Conservation (phyloP, 2,329 filamentous ascomycete species). For the Cytospora piceae region DNA sequence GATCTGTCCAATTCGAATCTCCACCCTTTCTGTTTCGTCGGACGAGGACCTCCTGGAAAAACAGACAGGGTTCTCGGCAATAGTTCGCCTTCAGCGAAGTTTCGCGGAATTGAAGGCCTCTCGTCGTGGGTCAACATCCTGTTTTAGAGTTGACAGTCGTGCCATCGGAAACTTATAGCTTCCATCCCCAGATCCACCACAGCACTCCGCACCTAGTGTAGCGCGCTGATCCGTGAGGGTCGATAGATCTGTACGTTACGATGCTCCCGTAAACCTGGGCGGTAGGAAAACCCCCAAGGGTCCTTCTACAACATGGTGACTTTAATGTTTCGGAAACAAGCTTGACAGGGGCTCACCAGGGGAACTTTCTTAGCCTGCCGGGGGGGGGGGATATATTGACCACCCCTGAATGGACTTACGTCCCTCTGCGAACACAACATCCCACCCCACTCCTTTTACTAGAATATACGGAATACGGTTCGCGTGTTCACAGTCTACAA, state of each 20-base stretch:
- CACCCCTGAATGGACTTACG: neutral
- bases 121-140: neutral
- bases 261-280: neutral
- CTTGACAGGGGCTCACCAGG: neutral
- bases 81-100: neutral
- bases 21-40: neutral
- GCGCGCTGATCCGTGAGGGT: neutral
- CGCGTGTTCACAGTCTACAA: no score
- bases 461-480: neutral
- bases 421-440: neutral
- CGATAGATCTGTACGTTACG: neutral
- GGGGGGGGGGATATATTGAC: neutral
- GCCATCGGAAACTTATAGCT: neutral
- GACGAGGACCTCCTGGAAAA: neutral
- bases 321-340: neutral
- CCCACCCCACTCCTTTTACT: neutral
- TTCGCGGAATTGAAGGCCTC: neutral
- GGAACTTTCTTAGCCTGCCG: neutral
- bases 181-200: neutral
- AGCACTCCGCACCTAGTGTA: neutral
- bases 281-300: neutral
- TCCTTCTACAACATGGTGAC: neutral
- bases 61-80: neutral
- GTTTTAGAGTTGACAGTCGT: neutral
- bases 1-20: neutral